Percentiles rank a stretch among this genome's conserved stretches.
These are phyloP conservation scores for Choricystis sp. DNA, from an alignment of 139 green algal species.

Conservation along the genomic window DNA sequence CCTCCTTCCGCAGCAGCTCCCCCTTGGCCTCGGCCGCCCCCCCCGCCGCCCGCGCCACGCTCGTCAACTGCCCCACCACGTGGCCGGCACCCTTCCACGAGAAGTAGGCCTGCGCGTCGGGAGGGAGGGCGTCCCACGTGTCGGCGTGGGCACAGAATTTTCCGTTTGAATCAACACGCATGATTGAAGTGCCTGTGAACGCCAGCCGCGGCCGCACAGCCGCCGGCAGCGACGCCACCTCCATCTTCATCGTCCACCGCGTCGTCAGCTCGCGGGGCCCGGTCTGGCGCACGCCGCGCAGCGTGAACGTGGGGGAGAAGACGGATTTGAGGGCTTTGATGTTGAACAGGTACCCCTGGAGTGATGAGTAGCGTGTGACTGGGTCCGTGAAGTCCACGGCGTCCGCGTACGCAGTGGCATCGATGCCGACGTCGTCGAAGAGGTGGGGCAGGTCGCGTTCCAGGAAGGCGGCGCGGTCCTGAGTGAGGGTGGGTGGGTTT, in stretches of 20 bases:
- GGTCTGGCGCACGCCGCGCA: conserved; percentile 44
- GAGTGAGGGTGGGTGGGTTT: background rate
- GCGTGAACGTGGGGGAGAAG: conserved; percentile 46
- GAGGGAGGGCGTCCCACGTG: conserved; percentile 43
- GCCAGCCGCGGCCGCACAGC: background rate
- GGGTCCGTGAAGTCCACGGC: conserved; percentile 26
- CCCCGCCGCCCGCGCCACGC: conserved; percentile 2
- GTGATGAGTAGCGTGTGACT: conserved; percentile 18
- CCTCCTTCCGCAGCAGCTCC: conserved; percentile 7
- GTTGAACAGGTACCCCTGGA: conserved; percentile 61
- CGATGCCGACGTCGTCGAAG: conserved; percentile 59
- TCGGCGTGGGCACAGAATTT: conserved; percentile 25
- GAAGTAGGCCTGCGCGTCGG: conserved; percentile 32
- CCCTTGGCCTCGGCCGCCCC: conserved; percentile 4
- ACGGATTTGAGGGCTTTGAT: conserved; percentile 49
- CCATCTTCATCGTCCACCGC: conserved; percentile 33
- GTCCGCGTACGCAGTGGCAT: conserved; percentile 22
- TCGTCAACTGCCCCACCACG: conserved; percentile 13
- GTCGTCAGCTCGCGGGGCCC: conserved; percentile 43
- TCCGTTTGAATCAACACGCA: conserved; percentile 36
- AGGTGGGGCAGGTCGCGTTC: conserved; percentile 43
- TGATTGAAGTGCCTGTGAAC: conserved; percentile 29
- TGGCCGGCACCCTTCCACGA: conserved; percentile 17
- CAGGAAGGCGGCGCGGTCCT: conserved; percentile 30
- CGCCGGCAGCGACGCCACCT: background rate